Conservation (phyloP, 306 rosid genomes). For the Rosa multiflora region DNA sequence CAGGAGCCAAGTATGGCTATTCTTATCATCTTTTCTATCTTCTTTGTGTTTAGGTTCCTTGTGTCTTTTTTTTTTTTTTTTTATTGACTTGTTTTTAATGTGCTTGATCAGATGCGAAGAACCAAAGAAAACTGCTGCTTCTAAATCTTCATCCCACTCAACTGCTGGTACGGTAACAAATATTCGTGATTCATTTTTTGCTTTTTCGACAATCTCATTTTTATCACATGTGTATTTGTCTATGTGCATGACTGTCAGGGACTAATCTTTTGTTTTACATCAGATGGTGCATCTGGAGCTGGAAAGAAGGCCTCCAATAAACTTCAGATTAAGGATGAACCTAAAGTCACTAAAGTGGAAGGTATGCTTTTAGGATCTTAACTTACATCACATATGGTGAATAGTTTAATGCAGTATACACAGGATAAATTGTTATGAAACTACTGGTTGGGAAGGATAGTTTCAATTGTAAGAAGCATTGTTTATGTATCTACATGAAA, state of each 20-base stretch:
- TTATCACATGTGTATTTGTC: not conserved
- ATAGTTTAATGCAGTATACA: not conserved
- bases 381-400: not conserved
- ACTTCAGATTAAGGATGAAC: conserved; percentile 43
- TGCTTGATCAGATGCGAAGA: conserved; percentile 55
- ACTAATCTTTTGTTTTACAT: conserved; percentile 14
- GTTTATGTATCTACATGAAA: not conserved
- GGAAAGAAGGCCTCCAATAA: conserved; percentile 50
- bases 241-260: not conserved
- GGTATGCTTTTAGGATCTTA: conserved; percentile 48
- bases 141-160: conserved; percentile 40
- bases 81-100: conserved; percentile 1
- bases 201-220: not conserved
- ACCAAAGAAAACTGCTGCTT: conserved; percentile 40
- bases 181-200: not conserved
- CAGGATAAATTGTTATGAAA: not conserved
- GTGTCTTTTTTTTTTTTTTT: not conserved
- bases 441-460: not conserved
- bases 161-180: conserved; percentile 54
- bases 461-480: not conserved
- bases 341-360: conserved; percentile 51
- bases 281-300: conserved; percentile 31
- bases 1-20: conserved; percentile 45
- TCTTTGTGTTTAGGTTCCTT: conserved; percentile 24
- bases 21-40: conserved; percentile 19